Conservation (phyloP, 768 basidiomycete species). For the Chalciporus chontae region DNA sequence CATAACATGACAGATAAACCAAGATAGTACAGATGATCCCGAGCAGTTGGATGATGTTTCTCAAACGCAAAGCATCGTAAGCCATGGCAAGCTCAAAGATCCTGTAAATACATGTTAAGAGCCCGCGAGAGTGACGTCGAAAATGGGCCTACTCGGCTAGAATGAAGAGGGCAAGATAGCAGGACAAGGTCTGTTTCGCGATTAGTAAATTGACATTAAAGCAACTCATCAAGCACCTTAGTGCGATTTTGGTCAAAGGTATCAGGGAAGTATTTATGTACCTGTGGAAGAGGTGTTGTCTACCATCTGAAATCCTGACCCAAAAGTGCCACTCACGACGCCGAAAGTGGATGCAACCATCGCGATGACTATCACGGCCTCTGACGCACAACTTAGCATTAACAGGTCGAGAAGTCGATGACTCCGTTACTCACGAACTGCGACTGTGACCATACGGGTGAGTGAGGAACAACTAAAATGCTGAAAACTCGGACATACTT, state of each 20-base stretch:
- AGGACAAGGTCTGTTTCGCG: slow-evolving; percentile 62
- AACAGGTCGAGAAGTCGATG: not conserved
- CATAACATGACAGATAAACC: not conserved
- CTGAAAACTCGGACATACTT: slow-evolving; percentile 42
- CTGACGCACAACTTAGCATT: slow-evolving; percentile 34
- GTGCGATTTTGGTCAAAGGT: slow-evolving; percentile 34
- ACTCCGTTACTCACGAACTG: slow-evolving; percentile 52
- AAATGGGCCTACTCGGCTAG: slow-evolving; percentile 63
- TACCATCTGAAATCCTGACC: not conserved
- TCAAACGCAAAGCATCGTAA: slow-evolving; percentile 73
- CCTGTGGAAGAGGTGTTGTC: slow-evolving; percentile 35
- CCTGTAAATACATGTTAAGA: slow-evolving; percentile 36
- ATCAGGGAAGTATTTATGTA: slow-evolving; percentile 35
- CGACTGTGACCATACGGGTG: slow-evolving; percentile 35
- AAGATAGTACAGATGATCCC: slow-evolving; percentile 61
- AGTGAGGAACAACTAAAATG: slow-evolving; percentile 2
- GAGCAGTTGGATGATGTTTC: slow-evolving; percentile 76
- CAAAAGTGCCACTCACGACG: slow-evolving; percentile 40
- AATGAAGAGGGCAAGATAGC: slow-evolving; percentile 81
- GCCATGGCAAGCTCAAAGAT: slow-evolving; percentile 79
- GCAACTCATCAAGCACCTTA: slow-evolving; percentile 40
- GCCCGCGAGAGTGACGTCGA: not conserved
- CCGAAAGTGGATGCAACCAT: slow-evolving; percentile 74
- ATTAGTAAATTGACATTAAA: slow-evolving; percentile 10
- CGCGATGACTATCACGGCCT: slow-evolving; percentile 69